Conservation (phyloP, 116 monocot species). For the Dioscorea cayenensis region DNA sequence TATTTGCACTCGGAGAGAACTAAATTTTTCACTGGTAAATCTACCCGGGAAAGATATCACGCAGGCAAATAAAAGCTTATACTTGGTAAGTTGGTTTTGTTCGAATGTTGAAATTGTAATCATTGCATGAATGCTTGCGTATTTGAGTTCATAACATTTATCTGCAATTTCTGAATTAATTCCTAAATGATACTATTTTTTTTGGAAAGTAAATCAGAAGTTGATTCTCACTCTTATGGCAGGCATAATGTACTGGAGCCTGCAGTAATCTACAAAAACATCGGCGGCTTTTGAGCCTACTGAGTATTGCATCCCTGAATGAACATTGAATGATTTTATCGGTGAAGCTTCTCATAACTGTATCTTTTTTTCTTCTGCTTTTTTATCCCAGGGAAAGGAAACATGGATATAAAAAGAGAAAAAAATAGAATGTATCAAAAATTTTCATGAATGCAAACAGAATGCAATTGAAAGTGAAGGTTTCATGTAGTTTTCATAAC, state of each 20-base stretch:
- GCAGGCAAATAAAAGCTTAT: conserved; percentile 63
- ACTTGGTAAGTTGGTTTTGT: conserved; percentile 35
- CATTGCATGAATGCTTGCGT: too few species aligned
- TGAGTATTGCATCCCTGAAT: neutral
- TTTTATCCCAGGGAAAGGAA: too few species aligned
- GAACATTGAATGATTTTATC: neutral
- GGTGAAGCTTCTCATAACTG: neutral
- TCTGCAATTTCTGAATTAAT: too few species aligned
- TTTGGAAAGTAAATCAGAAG: conserved; percentile 81
- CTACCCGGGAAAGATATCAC: conserved; percentile 63
- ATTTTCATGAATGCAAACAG: too few species aligned
- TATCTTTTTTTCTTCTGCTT: too few species aligned
- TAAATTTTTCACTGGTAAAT: conserved; percentile 59
- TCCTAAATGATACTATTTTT: neutral
- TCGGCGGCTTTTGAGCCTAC: neutral
- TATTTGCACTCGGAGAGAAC: conserved; percentile 39
- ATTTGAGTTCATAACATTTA: too few species aligned
- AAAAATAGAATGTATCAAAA: too few species aligned
- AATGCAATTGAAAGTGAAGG: too few species aligned
- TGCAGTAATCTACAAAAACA: conserved; percentile 33
- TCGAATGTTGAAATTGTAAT: neutral
- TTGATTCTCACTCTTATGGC: conserved; percentile 86
- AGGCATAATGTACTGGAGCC: conserved; percentile 92
- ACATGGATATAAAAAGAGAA: too few species aligned
- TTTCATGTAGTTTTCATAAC: neutral